Base-by-base conservation (phyloP, 2,329 filamentous ascomycete genomes). In the Grosmannia penicillata region DNA sequence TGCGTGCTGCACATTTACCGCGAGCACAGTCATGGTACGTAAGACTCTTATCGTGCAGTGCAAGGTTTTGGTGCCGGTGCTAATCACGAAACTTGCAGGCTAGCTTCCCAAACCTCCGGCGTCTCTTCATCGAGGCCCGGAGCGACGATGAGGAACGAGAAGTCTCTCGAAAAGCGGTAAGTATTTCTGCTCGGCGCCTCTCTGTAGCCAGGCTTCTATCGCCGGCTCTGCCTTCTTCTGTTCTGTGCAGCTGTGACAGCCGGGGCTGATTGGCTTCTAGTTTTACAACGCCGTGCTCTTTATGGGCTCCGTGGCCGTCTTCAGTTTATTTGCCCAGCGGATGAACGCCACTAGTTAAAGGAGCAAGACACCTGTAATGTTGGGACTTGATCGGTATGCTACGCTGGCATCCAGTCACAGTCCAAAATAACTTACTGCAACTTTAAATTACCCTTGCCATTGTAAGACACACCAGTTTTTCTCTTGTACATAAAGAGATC, bases 261-360 rank as follows among this genome's bases (percentile, higher is more conserved):
- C n/a, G n/a, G n/a, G n/a, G n/a, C 26, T 35, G 18, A 33, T 30
- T 14, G 19, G 13, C 13, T 8, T 3, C 8, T 51, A 94, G 91
- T 98, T 98, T 58, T 98, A 98, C 62, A 96, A 98, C 53, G 75
- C 93, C 1, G 86, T 95, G 1, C 66, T 96, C 3, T 98, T 96
- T 63, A 89, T 98, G 68, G 91, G 87, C 19, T 95, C 91, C 0
- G 82, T 98, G 19, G 86, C 89, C 8, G 76, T 94, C 43, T 95
- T 96, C 63, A 93, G 89, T 56, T 64, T 98, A 43, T 78, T 91
- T 44, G 91, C 89, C 22, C 91, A 98, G 54, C 80, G 81, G 48
- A 82, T 95, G 70, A 75, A 76, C 45, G 69, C 68, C 21, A 51
- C 46, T 7, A 57, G 45, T 47, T 60, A 42, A 53, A 33, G 8